Conservation (phyloP, 495 filamentous ascomycete genomes). For the Podospora comata region DNA sequence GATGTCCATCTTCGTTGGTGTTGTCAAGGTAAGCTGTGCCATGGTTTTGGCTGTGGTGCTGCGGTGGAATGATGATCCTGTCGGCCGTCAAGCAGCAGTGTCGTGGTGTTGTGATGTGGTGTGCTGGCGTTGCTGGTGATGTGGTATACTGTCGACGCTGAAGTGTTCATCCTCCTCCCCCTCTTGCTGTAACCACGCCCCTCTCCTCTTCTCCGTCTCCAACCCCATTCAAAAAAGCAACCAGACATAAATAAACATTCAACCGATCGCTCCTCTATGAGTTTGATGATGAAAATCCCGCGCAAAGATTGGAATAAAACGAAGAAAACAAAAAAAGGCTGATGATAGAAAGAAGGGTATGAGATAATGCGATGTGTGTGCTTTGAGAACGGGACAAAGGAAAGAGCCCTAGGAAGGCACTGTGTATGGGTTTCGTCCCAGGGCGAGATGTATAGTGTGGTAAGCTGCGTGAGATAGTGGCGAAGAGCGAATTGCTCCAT, state of each 20-base stretch:
- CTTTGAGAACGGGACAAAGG: neutral
- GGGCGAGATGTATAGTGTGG: neutral
- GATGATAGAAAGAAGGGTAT: slow-evolving; percentile 5
- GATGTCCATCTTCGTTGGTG: neutral
- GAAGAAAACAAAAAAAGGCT: slow-evolving; percentile 12
- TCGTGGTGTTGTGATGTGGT: no score
- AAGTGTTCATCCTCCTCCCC: neutral
- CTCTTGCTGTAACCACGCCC: neutral
- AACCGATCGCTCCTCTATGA: slow-evolving; percentile 4
- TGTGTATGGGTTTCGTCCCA: neutral
- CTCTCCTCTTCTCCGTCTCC: neutral
- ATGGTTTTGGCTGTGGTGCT: no score
- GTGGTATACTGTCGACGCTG: neutral
- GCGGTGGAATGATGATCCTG: no score
- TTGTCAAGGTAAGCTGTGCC: neutral
- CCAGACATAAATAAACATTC: neutral
- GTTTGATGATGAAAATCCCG: neutral
- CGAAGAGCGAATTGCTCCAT: neutral
- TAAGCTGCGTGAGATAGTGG: neutral
- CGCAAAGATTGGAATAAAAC: slow-evolving; percentile 7
- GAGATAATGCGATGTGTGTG: slow-evolving; percentile 1
- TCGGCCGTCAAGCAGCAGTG: no score
- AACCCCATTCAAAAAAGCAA: neutral
- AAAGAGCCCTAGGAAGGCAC: neutral
- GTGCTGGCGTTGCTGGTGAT: neutral